These are phyloP conservation scores for Aegilops sharonensis DNA, from an alignment of 176 grass and related monocot species.

Conservation along the genomic window DNA sequence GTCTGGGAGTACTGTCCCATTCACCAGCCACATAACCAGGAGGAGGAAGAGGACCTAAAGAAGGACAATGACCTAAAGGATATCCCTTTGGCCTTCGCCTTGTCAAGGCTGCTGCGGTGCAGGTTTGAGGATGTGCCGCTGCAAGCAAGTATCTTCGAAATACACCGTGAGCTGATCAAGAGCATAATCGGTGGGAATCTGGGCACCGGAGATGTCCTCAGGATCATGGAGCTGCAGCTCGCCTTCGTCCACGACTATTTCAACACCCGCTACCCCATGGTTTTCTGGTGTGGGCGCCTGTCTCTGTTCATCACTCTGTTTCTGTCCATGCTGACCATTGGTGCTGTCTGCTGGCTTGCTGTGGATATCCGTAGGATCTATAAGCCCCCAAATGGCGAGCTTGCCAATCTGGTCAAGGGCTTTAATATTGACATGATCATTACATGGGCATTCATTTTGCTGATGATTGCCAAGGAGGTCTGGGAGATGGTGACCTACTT, in stretches of 20 bases:
- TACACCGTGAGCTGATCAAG: background rate
- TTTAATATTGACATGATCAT: constrained; percentile 4
- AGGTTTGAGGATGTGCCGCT: background rate
- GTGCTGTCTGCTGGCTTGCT: background rate
- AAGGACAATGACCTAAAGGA: background rate
- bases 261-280: constrained; percentile 6
- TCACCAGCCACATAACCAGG: background rate
- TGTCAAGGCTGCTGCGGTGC: constrained; percentile 15
- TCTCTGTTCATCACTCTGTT: background rate
- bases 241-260: background rate
- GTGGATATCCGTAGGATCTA: background rate
- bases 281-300: background rate
- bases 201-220: background rate
- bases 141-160: background rate
- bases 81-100: background rate
- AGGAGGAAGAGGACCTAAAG: no score
- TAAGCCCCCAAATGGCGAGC: background rate
- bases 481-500: constrained; percentile 21
- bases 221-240: background rate
- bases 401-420: background rate
- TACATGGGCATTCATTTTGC: background rate
- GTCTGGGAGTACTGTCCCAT: background rate
- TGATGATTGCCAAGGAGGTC: constrained; percentile 5
- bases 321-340: background rate
- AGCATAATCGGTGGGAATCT: background rate